Base-by-base conservation (phyloP, 108 stramenopile genomes). In the Cyclotella atomus region DNA sequence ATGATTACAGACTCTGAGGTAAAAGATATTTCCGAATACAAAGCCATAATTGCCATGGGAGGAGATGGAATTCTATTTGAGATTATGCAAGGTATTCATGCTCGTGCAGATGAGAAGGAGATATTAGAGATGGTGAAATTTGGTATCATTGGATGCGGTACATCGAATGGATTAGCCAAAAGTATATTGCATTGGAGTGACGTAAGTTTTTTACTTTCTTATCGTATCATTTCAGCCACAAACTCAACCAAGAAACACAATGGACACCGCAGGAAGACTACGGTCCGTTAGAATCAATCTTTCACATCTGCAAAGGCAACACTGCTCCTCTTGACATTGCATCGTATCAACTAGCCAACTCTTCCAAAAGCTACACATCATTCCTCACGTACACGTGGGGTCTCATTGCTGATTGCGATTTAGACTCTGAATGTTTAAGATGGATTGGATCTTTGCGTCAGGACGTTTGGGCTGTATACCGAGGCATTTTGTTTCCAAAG, bases 21-120 rank as follows among this genome's bases (percentile, higher is more conserved):
- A 6, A 73, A 57, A 57, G 88, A 90, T 32, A 59, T 94, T 27
- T 65, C 86, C 17, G 62, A 78, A 23, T 96, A 94, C 71, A 78
- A 86, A 52, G 89, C 79, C 23, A 43, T 94, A 9, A 79, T 94
- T 47, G 81, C 85, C 45, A 71, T 96, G 71, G 93, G 95, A 19
- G 95, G 95, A 35, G 95, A 96, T 75, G 95, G 95, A 1, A 83
- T 86, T 16, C 49, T 96, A n/a, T 88, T 83, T 56, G 91, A 94
- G 77, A 82, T 90, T 27, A 46, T 94, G 59, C 89, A 94, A 59
- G 95, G 91, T 4, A 78, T 92, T 32, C 76, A 79, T 23, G 36
- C 60, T 36, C 81, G 90, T 32, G 2, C 54, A 9, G 90, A 92
- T 23, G 76, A 68, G 24, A 55, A 59, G 35, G 21, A 30, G 32